Percentiles rank a stretch among this genome's conserved stretches.
These are phyloP conservation scores for Cajanus cajan DNA, from an alignment of 306 rosid genomes.

Conservation along the genomic window DNA sequence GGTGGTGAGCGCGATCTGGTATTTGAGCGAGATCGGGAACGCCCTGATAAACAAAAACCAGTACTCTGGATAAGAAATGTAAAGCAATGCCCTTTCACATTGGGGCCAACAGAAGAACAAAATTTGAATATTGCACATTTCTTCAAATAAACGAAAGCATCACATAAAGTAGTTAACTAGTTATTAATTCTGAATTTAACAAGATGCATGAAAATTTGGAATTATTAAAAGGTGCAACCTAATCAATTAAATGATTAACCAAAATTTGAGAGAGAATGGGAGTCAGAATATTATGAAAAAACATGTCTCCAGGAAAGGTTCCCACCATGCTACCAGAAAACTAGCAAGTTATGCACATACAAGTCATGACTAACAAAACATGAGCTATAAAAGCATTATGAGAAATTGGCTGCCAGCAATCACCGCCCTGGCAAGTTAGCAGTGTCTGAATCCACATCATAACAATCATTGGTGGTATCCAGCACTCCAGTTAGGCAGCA, in stretches of 20 bases:
- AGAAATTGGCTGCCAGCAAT: not conserved
- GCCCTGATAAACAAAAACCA: conserved; percentile 47
- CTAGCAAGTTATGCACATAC: not conserved
- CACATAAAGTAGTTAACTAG: not conserved
- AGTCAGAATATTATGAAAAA: not conserved
- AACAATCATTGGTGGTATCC: conserved; percentile 9
- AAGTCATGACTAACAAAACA: not conserved
- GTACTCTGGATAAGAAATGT: not conserved
- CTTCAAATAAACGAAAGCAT: not conserved
- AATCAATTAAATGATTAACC: not conserved
- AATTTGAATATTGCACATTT: not conserved
- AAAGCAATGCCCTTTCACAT: not conserved
- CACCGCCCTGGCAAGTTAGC: not conserved
- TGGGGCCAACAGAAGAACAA: not conserved
- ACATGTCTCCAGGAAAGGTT: not conserved
- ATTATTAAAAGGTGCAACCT: not conserved
- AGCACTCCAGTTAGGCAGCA: not conserved
- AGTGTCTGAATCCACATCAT: not conserved
- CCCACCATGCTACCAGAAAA: not conserved
- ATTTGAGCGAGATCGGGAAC: conserved; percentile 86
- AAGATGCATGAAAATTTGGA: not conserved
- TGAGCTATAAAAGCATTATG: not conserved
- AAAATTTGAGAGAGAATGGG: not conserved
- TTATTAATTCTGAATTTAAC: not conserved
- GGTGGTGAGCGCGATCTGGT: conserved; percentile 79